Conservation (phyloP, 2,329 filamentous ascomycete genomes). For the Beauveria caledonica region DNA sequence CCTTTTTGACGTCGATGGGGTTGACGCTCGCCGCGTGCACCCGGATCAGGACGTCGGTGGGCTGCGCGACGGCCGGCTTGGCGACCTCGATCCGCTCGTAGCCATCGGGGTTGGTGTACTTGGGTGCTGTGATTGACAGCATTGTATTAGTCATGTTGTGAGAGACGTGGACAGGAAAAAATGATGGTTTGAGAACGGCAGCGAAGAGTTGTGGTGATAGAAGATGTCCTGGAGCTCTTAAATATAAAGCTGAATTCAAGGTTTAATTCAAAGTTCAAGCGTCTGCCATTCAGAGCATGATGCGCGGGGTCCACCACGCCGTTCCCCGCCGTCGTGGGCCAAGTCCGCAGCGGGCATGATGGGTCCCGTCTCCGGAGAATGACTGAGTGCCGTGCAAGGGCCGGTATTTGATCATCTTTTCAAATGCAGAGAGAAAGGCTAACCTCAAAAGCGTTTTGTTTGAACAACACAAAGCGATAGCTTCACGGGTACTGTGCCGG, state of each 20-base stretch:
- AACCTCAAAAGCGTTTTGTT: too few species aligned
- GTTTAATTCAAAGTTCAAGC: not conserved
- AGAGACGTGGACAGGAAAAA: too few species aligned
- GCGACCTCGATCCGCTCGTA: constrained; percentile 16
- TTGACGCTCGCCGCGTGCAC: constrained; percentile 37
- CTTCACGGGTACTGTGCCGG: not conserved
- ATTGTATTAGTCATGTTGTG: constrained; percentile 10
- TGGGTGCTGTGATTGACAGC: constrained; percentile 15
- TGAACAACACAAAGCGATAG: not conserved
- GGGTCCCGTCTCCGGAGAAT: not conserved
- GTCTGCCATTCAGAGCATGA: not conserved
- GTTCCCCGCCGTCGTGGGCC: not conserved
- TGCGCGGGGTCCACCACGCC: not conserved
- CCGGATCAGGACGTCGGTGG: constrained; percentile 25
- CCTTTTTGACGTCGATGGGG: constrained; percentile 36
- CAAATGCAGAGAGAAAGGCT: not conserved
- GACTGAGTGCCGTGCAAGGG: not conserved
- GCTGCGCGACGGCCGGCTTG: constrained; percentile 16
- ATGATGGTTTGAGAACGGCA: too few species aligned
- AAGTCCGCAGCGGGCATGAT: constrained; percentile 4
- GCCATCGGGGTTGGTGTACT: constrained; percentile 16
- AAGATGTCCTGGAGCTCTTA: not conserved
- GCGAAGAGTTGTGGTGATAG: too few species aligned
- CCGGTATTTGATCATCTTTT: too few species aligned
- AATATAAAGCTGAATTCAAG: not conserved